Evolutionary conservation across 1,284 basidiomycete genomes (phyloP), one percentile per base, ranked within the genome.

Genomic region (Malassezia caprae): DNA sequence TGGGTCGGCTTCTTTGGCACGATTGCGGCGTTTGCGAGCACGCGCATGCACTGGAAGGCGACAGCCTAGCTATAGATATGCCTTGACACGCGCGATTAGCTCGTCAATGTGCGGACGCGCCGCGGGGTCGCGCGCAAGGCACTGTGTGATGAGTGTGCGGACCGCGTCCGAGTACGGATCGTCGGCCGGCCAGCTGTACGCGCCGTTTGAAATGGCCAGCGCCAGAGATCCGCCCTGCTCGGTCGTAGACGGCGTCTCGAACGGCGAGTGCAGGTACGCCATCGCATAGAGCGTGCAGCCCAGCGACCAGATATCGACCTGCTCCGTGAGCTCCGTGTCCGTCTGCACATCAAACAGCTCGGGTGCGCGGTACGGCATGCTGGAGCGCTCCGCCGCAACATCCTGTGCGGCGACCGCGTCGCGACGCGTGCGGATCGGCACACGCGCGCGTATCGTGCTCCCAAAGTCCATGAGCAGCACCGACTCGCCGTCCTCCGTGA

Each of bases 401-500:
- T 73, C 69, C 49, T 75, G 73, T 35, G 75, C 68, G 27, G 69
- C 67, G 7, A 75, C 53, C 0, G 93, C 93, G 70, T 90, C 86
- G 17, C 84, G 84, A 41, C 93, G 82, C 51, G 82, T 88, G 58
- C 85, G 81, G 57, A 93, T 82, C 43, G 78, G 79, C 53, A 93
- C 81, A 34, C 88, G 80, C 8, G 90, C 90, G 67, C 84, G 85
- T 68, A 84, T 79, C 5, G 84, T 83, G 60, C 88, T 93, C 13
- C 93, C 93, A 77, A 99, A 93, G 77, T 99, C 93, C 93, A 98
- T 98, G 15, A 99, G 81, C 61, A 98, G 87, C 11, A 83, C 82
- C 13, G 67, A 64, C 23, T 48, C 56, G 5, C 87, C 88, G 56
- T 94, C 88, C 68, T 96, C 90, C 6, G 88, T 81, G 54, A 98